phyloP scores from a whole-genome alignment of 73 alveolate species.

The Tetrahymena thermophila region DNA sequence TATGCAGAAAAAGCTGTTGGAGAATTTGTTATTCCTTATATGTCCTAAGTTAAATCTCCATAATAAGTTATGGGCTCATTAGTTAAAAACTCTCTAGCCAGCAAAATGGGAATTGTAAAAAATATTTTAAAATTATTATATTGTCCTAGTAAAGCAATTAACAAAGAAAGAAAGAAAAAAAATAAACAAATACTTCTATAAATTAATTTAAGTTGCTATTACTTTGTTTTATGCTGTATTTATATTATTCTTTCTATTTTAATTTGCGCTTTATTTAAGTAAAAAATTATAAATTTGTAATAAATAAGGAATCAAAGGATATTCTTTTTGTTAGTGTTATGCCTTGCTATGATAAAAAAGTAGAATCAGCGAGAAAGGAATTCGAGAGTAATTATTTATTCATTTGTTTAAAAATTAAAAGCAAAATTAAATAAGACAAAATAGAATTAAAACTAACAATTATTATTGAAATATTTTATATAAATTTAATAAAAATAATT shows the following conservation, averaged over 20 bases:
- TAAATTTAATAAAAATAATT: too few relatives aligned
- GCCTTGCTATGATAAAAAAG: conserved; percentile 97
- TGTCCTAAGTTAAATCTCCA: conserved; percentile 86
- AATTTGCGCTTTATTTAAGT: not conserved
- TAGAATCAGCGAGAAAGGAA: conserved; percentile 79
- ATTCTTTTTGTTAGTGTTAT: conserved; percentile 72
- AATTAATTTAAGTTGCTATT: not conserved
- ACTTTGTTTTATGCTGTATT: not conserved
- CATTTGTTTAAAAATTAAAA: too few relatives aligned
- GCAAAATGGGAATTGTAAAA: not conserved
- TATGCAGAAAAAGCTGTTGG: conserved; percentile 93
- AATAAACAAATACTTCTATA: too few relatives aligned
- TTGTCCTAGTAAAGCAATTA: too few relatives aligned
- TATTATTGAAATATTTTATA: not conserved
- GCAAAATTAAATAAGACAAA: not conserved
- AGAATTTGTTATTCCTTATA: conserved; percentile 69
- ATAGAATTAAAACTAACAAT: too few relatives aligned
- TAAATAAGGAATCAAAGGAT: conserved; percentile 28
- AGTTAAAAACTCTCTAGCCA: conserved; percentile 43
- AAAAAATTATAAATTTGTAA: conserved; percentile 16
- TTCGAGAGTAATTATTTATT: not conserved
- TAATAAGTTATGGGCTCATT: conserved; percentile 68
- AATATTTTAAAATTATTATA: not conserved
- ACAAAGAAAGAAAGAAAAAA: too few relatives aligned
- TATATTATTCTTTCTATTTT: not conserved